Evolutionary conservation across 1,284 basidiomycete genomes (phyloP).

Genomic region (Pascua sp.): DNA sequence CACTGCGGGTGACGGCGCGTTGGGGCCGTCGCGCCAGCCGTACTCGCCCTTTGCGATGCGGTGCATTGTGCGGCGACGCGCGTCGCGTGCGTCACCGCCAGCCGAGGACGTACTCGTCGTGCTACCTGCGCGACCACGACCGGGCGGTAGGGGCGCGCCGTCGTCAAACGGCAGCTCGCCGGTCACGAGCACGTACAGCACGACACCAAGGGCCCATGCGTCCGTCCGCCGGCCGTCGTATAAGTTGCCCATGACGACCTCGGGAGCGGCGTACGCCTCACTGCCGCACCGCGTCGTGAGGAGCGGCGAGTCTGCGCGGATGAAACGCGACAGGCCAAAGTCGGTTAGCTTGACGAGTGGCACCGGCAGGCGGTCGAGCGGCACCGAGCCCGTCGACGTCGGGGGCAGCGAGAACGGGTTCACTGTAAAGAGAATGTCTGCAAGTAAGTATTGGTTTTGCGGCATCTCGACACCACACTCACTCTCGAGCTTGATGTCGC

Average conservation of each 20-base stretch:
- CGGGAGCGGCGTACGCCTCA: conserved; percentile 87
- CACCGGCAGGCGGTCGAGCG: conserved; percentile 49
- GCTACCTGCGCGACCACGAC: conserved; percentile 18
- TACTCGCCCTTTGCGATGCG: conserved; percentile 75
- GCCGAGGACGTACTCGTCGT: conserved; percentile 6
- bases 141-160: conserved; percentile 12
- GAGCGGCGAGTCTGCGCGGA: conserved; percentile 65
- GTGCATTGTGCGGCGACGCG: conserved; percentile 52
- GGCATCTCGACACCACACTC: conserved; percentile 40
- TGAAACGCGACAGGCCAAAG: conserved; percentile 84
- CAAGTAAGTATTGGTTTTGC: background rate
- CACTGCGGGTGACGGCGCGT: conserved; percentile 29
- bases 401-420: conserved; percentile 49
- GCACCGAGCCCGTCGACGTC: conserved; percentile 42
- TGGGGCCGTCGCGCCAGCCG: conserved; percentile 56
- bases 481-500: conserved; percentile 95
- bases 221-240: conserved; percentile 88
- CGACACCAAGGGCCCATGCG: conserved; percentile 83
- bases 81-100: conserved; percentile 8
- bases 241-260: conserved; percentile 70
- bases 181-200: conserved; percentile 69
- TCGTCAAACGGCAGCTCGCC: conserved; percentile 55
- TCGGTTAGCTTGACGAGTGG: conserved; percentile 84
- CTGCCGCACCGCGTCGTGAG: conserved; percentile 85
- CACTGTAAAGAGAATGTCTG: conserved; percentile 61